Evolutionary conservation across 2,329 filamentous ascomycete species (phyloP).

Genomic region (Sporothrix curviconia): DNA sequence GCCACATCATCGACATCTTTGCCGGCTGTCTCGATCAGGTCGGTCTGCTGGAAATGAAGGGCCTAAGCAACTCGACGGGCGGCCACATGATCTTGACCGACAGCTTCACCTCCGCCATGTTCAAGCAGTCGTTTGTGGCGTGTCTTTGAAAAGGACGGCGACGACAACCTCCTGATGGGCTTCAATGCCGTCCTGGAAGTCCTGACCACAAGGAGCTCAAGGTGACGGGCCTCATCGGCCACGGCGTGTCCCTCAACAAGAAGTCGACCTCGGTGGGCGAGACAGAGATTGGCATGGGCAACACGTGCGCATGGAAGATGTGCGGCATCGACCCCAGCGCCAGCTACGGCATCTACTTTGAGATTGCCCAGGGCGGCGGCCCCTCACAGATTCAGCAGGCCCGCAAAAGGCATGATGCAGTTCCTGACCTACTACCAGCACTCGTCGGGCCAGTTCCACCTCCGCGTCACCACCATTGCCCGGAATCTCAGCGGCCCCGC

Average conservation of each 20-base stretch:
- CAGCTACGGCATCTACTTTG: slow-evolving; percentile 95
- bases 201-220: slow-evolving; percentile 93
- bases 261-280: slow-evolving; percentile 96
- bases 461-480: slow-evolving; percentile 90
- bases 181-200: slow-evolving; percentile 97
- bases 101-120: slow-evolving; percentile 98
- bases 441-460: slow-evolving; percentile 89
- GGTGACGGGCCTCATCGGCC: slow-evolving; percentile 93
- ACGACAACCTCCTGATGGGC: slow-evolving; percentile 93
- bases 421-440: slow-evolving; percentile 99
- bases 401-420: slow-evolving; percentile 92
- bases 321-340: slow-evolving; percentile 91
- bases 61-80: slow-evolving; percentile 88
- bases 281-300: slow-evolving; percentile 96
- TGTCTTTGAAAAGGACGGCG: slow-evolving; percentile 92
- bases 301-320: slow-evolving; percentile 99
- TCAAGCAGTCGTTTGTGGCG: slow-evolving; percentile 97
- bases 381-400: slow-evolving; percentile 72
- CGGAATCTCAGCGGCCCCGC: slow-evolving; percentile 87
- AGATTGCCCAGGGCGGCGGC: slow-evolving; percentile 92
- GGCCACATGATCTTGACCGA: slow-evolving; percentile 98
- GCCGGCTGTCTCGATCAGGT: slow-evolving; percentile 97
- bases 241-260: slow-evolving; percentile 95
- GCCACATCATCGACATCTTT: slow-evolving; percentile 96
- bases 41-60: slow-evolving; percentile 96